Evolutionary conservation across 2,329 filamentous ascomycete genomes (phyloP).

Genomic region (Colletotrichum echinochloae): DNA sequence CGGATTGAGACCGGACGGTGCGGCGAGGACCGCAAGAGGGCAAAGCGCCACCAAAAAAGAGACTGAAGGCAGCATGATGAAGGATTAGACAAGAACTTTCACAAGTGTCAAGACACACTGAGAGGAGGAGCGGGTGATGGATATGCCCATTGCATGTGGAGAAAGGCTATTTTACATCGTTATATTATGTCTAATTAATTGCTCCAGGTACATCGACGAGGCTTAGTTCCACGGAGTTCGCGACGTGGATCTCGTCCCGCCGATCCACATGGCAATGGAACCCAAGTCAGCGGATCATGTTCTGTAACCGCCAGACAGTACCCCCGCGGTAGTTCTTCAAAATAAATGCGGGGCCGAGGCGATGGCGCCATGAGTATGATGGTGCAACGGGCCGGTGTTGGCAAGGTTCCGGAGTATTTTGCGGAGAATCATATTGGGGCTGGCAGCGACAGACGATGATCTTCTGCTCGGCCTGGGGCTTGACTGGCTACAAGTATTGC

Average conservation of each 20-base stretch:
- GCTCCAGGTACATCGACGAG: fast-evolving
- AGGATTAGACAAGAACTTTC: neutral
- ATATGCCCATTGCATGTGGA: neutral
- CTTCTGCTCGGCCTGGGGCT: constrained; percentile 20
- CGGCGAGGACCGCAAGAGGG: constrained; percentile 32
- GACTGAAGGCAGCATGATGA: constrained; percentile 30
- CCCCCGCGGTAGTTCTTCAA: constrained; percentile 2
- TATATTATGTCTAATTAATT: neutral
- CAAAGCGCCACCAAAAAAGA: constrained; percentile 33
- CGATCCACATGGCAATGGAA: constrained; percentile 10
- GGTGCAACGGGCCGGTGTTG: constrained; percentile 24
- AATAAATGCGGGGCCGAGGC: constrained; percentile 22
- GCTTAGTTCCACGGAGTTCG: too few species aligned
- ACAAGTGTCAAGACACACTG: too few species aligned
- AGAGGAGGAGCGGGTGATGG: neutral
- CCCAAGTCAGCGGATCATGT: constrained; percentile 17
- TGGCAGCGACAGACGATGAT: constrained; percentile 8
- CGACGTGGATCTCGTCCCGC: constrained; percentile 18
- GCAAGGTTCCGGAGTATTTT: constrained; percentile 38
- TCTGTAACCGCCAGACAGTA: neutral
- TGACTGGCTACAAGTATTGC: neutral
- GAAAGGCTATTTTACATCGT: neutral
- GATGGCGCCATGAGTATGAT: constrained; percentile 40
- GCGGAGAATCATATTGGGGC: constrained; percentile 30
- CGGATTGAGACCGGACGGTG: constrained; percentile 22